Evolutionary conservation across 306 rosid genomes (phyloP), one percentile per base, ranked within the genome.

Genomic region (Quercus gilva): DNA sequence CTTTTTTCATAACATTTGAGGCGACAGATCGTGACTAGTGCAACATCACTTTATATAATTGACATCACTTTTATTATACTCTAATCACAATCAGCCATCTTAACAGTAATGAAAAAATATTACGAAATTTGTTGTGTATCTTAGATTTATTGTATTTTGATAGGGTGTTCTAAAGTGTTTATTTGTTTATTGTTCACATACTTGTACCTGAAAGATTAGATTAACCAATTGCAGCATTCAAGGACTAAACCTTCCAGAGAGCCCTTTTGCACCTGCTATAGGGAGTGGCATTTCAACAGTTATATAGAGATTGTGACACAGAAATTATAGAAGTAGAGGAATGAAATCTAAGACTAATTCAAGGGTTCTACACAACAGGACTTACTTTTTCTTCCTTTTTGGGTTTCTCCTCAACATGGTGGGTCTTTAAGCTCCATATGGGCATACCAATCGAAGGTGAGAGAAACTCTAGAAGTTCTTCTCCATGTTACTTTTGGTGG

Each of bases 201-300:
- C n/a, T 68, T 68, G 17, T 10, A n/a, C 52, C 28, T 68, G 71
- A 68, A 68, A 35, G 11, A 33, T 68, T 68, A 35, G 18, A 1
- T 3, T 43, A 12, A 57, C 26, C 15, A 20, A 45, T 9, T 56
- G 83, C 63, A 72, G 78, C 81, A 76, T 76, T 58, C 83, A 85
- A 57, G 88, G 86, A 71, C 73, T 77, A 74, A 65, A 67, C 76
- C 88, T 85, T 78, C 90, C 88, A 21, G 90, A 87, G 67, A 85
- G 88, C 65, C 88, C 85, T 19, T 87, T 84, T 52, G 89, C 87
- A 57, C 43, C 84, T 58, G 64, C 87, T 15, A 75, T 80, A 49
- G 72, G 69, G 58, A 71, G 33, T 74, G 72, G 87, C 56, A 80
- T 80, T 70, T 78, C 88, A 71, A 80, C 90, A 69, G 83, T 59